Base-by-base conservation (phyloP, 1,284 basidiomycete genomes). In the Irpex lacteus region DNA sequence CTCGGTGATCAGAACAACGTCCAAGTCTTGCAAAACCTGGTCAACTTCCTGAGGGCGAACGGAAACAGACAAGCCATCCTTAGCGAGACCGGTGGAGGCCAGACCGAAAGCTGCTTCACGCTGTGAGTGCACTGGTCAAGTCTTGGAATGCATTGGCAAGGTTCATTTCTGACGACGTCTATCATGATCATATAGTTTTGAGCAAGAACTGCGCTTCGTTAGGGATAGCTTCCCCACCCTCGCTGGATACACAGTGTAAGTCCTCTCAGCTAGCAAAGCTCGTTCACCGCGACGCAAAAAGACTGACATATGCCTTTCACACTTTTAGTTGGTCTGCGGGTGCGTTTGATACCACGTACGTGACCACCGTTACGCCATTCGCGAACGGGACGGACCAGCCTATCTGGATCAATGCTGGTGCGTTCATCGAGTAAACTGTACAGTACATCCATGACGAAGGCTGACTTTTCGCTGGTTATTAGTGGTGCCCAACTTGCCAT, bases 1-100 rank as follows among this genome's bases (percentile, higher is more conserved):
- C 2, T 13, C 21, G 32, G 26, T 34, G 32, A 34, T 1, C 56
- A 76, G 74, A 77, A 81, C 72, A 85, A 83, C 65, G 77, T 84
- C 40, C 74, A 76, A 63, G 77, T 81, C 6, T 71, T 85, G 63
- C 74, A 75, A 40, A 78, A 76, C 13, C 78, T 87, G n/a, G 78
- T 80, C 37, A 68, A 68, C 52, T 87, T 79, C 77, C 75, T 87
- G 47, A 70, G 81, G 64, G 60, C 71, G 15, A 82, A 82, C 68
- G 82, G 82, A 36, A 78, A 81, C 69, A 79, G 85, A 58, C 82
- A 85, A 70, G 85, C 85, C 3, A 75, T 87, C 67, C 74, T 85
- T 18, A 81, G 80, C 63, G 85, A 87, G 74, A 85, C 84, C 36
- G 85, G 85, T 38, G 85, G 83, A 61, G 85, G 83, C 63, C 82